phyloP scores from a whole-genome alignment of 129 eudicot genomes.

The Flaveria bidentis region DNA sequence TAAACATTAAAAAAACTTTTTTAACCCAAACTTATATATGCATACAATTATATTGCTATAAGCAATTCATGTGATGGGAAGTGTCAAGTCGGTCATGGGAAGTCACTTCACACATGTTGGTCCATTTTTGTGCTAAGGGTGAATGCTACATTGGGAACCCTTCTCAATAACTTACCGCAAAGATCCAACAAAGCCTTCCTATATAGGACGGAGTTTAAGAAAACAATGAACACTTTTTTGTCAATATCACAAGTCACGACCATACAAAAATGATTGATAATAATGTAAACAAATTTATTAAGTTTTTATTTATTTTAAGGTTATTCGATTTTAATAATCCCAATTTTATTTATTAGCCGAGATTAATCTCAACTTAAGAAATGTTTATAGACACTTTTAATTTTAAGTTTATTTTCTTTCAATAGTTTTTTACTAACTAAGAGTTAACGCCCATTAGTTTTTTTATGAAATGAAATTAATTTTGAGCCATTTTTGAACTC shows the following conservation, averaged over 20 bases:
- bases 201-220: constrained; percentile 13
- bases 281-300: no score
- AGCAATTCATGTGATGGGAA: constrained; percentile 27
- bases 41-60: background rate
- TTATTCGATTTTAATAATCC: no score
- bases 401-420: no score
- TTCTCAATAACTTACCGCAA: constrained; percentile 30
- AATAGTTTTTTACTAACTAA: no score
- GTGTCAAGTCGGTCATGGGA: constrained; percentile 38
- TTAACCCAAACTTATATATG: no score
- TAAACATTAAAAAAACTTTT: no score
- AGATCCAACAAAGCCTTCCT: constrained; percentile 29
- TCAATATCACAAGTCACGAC: constrained; percentile 12
- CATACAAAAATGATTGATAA: background rate
- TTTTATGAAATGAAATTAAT: no score
- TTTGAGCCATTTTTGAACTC: no score
- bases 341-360: no score
- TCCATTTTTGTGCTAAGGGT: constrained; percentile 31
- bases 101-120: constrained; percentile 42
- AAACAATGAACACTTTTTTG: constrained; percentile 11
- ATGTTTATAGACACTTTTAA: no score
- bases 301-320: background rate
- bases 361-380: no score
- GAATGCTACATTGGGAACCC: constrained; percentile 26
- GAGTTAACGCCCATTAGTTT: no score